These are phyloP conservation scores for Raphanus hybrid DNA, from an alignment of 441 rosid genomes.

Conservation along the genomic window DNA sequence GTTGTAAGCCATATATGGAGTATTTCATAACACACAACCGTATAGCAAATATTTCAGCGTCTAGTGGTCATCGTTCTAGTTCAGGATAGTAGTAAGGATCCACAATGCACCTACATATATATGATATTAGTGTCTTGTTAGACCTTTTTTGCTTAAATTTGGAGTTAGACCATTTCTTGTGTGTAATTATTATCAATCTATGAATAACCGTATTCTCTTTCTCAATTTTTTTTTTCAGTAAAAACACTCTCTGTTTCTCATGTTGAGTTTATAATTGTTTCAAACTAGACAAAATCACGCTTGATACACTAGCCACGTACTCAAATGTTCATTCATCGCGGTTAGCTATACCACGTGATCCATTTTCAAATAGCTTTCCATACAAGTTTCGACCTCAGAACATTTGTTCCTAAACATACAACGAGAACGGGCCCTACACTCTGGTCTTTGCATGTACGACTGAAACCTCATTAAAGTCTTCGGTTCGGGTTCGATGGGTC, in stretches of 20 bases:
- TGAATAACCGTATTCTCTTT: neutral
- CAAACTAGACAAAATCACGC: neutral
- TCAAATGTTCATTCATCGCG: neutral
- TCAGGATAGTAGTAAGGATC: neutral
- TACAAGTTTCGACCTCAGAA: conserved; percentile 22
- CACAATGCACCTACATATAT: neutral
- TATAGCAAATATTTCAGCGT: neutral
- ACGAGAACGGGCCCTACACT: conserved; percentile 28
- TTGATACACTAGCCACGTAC: neutral
- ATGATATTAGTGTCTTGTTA: neutral
- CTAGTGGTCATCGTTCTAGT: neutral
- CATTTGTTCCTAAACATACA: conserved; percentile 20
- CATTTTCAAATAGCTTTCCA: conserved; percentile 11
- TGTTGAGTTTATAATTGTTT: neutral
- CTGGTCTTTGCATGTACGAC: conserved; percentile 40
- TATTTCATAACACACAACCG: neutral
- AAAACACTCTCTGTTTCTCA: neutral
- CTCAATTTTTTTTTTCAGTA: neutral
- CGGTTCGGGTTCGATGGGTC: conserved; percentile 33
- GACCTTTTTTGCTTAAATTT: too few relatives aligned
- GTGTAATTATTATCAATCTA: neutral
- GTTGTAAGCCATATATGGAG: neutral
- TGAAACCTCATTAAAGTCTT: conserved; percentile 40
- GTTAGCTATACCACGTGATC: conserved; percentile 3
- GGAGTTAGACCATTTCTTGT: neutral